Evolutionary conservation across 192 early-diverging fungal species (phyloP).

Genomic region (Phlyctochytrium bullatum): DNA sequence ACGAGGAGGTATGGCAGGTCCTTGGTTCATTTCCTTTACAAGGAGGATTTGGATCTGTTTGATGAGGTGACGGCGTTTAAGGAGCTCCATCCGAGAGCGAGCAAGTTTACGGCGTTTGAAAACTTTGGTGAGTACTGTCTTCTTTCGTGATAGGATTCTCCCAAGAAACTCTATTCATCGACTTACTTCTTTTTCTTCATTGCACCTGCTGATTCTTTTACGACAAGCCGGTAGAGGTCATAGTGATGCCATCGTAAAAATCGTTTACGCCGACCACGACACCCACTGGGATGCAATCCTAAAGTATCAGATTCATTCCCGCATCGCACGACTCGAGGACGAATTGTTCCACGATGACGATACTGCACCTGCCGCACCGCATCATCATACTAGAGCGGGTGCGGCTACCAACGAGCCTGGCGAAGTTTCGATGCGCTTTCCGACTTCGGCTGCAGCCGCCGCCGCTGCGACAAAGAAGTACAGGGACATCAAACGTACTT

Average conservation of each 20-base stretch:
- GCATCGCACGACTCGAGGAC: too few species aligned
- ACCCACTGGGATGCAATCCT: slow-evolving; percentile 41
- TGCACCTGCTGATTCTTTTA: background rate
- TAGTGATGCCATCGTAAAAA: slow-evolving; percentile 36
- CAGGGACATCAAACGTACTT: background rate
- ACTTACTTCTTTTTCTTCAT: background rate
- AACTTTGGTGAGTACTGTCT: slow-evolving; percentile 14
- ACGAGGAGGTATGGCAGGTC: slow-evolving; percentile 2
- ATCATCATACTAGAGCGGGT: too few species aligned
- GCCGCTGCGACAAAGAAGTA: background rate
- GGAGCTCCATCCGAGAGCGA: background rate
- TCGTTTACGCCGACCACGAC: slow-evolving; percentile 25
- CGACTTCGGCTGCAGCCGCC: background rate
- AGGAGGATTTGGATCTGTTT: slow-evolving; percentile 19
- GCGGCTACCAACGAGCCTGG: background rate
- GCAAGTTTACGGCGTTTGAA: background rate
- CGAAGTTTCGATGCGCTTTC: background rate
- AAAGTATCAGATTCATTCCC: slow-evolving; percentile 10
- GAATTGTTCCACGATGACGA: too few species aligned
- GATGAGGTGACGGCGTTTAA: slow-evolving; percentile 14
- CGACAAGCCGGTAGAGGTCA: background rate
- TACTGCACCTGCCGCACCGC: too few species aligned
- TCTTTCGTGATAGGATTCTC: too few species aligned
- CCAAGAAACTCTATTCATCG: background rate
- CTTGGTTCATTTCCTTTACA: slow-evolving; percentile 20